Evolutionary conservation across 805 yeast genomes (phyloP), one percentile per base, ranked within the genome.

Genomic region (Candida koratica): DNA sequence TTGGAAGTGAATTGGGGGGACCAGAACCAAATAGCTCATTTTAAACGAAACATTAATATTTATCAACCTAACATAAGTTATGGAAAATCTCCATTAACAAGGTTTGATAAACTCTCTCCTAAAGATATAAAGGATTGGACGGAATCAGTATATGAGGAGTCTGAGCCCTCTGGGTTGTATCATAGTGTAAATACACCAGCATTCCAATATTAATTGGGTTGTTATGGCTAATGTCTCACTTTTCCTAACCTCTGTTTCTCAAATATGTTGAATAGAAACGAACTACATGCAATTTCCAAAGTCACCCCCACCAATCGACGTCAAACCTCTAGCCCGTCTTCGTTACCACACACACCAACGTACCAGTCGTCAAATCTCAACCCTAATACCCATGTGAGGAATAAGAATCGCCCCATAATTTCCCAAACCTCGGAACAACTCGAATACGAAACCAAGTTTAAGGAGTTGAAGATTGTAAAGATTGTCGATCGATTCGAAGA

Each of bases 331-430:
- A 43, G 48, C 8, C 35, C 40, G 4, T 34, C 45, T 14, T 53
- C 65, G 6, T 51, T 50, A n/a, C 58, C 64, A 4, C 32, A 56
- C 2, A 55, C 66, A 1, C 40, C 57, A 2, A 49, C 58, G 1
- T 61, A 63, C 39, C 60, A 60, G 20, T 46, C 61, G 6, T 61
- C 69, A 12, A 61, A 70, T 10, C 52, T 66, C 24, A 67, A 66
- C 37, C 72, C 71, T 8, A 29, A 29, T 11, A n/a, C n/a, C n/a
- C n/a, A n/a, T n/a, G 50, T 48, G 17, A 48, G 53, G 38, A 58
- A 50, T 7, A 61, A 62, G 2, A 44, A 55, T 3, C 22, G 41
- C 20, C 38, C 43, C 5, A 38, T 38, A 6, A 42, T 40, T 12
- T 42, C 45, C 9, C 52, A 48, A 18, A 41, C 39, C 43, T 28